Conservation (phyloP, 129 eudicot species). For the Chrysanthemum makinoi region DNA sequence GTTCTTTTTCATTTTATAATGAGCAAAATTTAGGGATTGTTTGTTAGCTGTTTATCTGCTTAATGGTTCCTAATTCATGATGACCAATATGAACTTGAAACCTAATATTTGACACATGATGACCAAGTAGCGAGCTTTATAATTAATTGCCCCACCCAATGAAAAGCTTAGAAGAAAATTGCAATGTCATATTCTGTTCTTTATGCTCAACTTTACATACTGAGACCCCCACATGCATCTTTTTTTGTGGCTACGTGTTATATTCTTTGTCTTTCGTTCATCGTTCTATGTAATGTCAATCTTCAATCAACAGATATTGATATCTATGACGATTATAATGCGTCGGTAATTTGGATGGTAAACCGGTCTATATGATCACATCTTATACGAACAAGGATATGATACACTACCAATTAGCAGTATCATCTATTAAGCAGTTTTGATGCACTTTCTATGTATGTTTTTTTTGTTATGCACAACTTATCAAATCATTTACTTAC, state of each 20-base stretch:
- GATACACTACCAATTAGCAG: not conserved
- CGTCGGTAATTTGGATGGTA: not conserved
- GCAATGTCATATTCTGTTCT: slow-evolving; percentile 16
- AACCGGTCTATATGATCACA: not conserved
- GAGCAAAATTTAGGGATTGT: too few species aligned
- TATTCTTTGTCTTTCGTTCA: slow-evolving; percentile 30
- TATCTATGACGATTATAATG: not conserved
- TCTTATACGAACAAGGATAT: not conserved
- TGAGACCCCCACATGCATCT: slow-evolving; percentile 32
- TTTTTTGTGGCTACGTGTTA: slow-evolving; percentile 29
- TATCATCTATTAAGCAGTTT: not conserved
- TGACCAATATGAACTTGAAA: too few species aligned
- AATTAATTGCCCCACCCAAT: slow-evolving; percentile 9
- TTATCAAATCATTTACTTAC: not conserved
- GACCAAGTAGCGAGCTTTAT: not conserved
- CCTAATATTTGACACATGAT: not conserved
- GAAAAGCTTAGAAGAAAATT: not conserved
- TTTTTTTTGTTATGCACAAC: too few species aligned
- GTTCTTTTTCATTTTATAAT: too few species aligned
- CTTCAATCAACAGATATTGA: slow-evolving; percentile 8
- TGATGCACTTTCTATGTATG: not conserved
- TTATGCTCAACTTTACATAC: slow-evolving; percentile 19
- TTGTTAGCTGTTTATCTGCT: too few species aligned
- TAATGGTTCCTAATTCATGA: too few species aligned
- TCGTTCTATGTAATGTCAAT: not conserved